Percentiles rank a stretch among this genome's conserved stretches.
Evolutionary conservation across 1,284 basidiomycete species (phyloP).

Genomic region (Leccinum insolens): DNA sequence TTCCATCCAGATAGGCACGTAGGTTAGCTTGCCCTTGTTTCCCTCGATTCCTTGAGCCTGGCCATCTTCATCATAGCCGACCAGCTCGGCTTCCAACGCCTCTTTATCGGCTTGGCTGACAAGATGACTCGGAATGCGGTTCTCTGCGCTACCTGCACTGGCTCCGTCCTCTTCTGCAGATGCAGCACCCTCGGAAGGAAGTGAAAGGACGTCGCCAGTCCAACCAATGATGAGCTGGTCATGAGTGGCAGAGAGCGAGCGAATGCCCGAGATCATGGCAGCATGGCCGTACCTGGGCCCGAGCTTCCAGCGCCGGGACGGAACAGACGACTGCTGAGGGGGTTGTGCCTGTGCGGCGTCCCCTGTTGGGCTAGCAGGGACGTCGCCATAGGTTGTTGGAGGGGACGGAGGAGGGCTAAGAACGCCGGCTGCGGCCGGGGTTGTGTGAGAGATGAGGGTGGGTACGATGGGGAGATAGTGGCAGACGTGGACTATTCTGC

Average conservation of each 20-base stretch:
- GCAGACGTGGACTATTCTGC: constrained; percentile 86
- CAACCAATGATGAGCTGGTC: constrained; percentile 93
- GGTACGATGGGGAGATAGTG: constrained; percentile 78
- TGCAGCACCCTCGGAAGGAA: constrained; percentile 34
- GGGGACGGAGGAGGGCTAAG: constrained; percentile 74
- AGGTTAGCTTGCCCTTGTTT: constrained; percentile 54
- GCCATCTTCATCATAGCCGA: constrained; percentile 61
- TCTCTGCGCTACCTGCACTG: constrained; percentile 15
- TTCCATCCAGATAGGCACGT: constrained; percentile 92
- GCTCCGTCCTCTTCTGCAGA: constrained; percentile 21
- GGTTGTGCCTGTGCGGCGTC: constrained; percentile 14
- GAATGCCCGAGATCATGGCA: constrained; percentile 96
- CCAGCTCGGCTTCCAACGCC: constrained; percentile 64
- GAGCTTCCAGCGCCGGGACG: constrained; percentile 66
- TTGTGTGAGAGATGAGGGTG: constrained; percentile 51
- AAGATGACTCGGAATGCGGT: constrained; percentile 40
- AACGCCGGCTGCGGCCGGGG: constrained; percentile 52
- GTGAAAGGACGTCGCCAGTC: constrained; percentile 83
- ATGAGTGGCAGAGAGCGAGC: constrained; percentile 80
- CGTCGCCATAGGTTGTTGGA: constrained; percentile 49
- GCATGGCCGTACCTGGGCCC: constrained; percentile 87
- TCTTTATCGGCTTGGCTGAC: constrained; percentile 63
- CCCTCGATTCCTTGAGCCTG: constrained; percentile 47
- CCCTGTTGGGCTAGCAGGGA: constrained; percentile 36
- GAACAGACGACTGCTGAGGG: constrained; percentile 18